These are phyloP conservation scores for Seiridium cupressi DNA, from an alignment of 2,329 filamentous ascomycete genomes.

Conservation along the genomic window DNA sequence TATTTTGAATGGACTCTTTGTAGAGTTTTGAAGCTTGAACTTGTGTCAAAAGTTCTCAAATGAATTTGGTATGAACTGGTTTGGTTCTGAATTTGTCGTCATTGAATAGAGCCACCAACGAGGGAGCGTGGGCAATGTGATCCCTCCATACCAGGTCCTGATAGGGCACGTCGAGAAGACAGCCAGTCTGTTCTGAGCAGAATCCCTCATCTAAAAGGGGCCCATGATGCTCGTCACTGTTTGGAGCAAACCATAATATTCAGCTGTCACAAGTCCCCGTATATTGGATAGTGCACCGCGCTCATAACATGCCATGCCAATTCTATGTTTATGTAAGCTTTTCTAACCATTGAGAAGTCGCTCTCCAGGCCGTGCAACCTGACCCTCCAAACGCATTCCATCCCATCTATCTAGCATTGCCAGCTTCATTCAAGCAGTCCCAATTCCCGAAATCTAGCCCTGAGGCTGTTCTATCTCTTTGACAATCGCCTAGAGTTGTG, in stretches of 20 bases:
- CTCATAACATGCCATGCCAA: not conserved
- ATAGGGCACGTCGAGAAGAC: too few relatives aligned
- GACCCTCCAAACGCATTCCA: not conserved
- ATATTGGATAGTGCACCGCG: not conserved
- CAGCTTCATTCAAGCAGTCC: not conserved
- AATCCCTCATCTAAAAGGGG: too few relatives aligned
- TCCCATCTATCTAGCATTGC: not conserved
- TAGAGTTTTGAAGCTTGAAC: too few relatives aligned
- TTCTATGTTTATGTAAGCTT: not conserved
- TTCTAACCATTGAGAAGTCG: not conserved
- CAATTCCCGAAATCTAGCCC: slow-evolving; percentile 6
- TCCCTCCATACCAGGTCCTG: too few relatives aligned
- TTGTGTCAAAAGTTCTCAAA: too few relatives aligned
- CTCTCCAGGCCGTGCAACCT: slow-evolving; percentile 11
- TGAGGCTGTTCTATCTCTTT: not conserved
- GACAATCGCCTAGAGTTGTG: not conserved
- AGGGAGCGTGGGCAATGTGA: too few relatives aligned
- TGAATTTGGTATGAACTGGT: too few relatives aligned
- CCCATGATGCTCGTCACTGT: too few relatives aligned
- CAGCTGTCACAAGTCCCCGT: not conserved
- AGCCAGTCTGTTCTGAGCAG: too few relatives aligned
- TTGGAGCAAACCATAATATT: not conserved
- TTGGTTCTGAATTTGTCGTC: too few relatives aligned
- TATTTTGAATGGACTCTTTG: too few relatives aligned
- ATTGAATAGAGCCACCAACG: too few relatives aligned